These are phyloP conservation scores for Cyclotella kingstonii DNA, from an alignment of 108 stramenopile genomes.

Conservation along the genomic window DNA sequence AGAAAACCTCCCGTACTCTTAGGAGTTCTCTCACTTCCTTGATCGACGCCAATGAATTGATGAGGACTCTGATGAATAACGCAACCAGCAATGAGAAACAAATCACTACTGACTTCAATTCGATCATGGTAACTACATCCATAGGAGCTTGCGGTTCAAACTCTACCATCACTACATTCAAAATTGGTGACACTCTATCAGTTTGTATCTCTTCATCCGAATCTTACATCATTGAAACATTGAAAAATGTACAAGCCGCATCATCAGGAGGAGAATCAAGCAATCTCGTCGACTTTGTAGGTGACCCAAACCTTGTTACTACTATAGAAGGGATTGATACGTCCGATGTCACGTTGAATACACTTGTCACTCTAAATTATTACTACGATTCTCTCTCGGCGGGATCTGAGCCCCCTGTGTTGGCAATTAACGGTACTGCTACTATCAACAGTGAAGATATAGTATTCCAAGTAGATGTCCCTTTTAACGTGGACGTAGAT, in stretches of 20 bases:
- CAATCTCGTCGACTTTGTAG: background rate
- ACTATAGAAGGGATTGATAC: conserved; percentile 1
- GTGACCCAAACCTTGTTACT: conserved; percentile 3
- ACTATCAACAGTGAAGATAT: background rate
- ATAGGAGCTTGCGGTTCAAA: background rate
- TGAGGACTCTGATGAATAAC: too few species aligned
- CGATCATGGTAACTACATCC: background rate
- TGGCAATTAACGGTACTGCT: conserved; percentile 1
- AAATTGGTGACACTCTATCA: conserved; percentile 1
- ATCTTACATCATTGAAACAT: background rate
- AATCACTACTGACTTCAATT: too few species aligned
- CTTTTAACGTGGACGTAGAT: conserved; percentile 4
- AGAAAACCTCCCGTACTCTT: too few species aligned
- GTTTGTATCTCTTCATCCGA: background rate
- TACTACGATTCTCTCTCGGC: conserved; percentile 4
- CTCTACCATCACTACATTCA: background rate
- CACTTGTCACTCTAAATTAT: conserved; percentile 1
- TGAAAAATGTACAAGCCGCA: background rate
- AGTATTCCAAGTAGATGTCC: conserved; percentile 1
- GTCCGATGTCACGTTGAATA: conserved; percentile 1
- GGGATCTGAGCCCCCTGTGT: background rate
- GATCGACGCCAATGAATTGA: background rate
- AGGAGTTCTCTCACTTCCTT: too few species aligned
- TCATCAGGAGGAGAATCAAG: background rate
- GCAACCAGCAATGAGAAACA: too few species aligned